These are phyloP conservation scores for Davidsoniella eucalypti DNA, from an alignment of 2,329 filamentous ascomycete genomes.

Conservation along the genomic window DNA sequence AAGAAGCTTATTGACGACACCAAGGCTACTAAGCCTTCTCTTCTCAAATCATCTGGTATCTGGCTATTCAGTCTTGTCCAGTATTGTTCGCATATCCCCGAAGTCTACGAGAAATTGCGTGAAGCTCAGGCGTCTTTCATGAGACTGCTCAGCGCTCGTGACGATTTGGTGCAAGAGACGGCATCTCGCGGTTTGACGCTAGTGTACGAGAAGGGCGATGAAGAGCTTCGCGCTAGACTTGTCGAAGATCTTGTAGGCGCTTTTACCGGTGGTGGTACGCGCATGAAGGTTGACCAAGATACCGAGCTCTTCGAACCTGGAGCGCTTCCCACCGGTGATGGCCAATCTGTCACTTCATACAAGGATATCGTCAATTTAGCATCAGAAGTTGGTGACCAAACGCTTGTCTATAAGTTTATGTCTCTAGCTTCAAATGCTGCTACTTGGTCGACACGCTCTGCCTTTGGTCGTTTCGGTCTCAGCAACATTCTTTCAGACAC, in stretches of 20 bases:
- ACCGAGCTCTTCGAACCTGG: constrained; percentile 90
- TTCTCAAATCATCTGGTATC: constrained; percentile 84
- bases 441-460: constrained; percentile 92
- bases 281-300: constrained; percentile 72
- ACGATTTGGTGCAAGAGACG: constrained; percentile 91
- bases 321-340: constrained; percentile 75
- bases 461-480: constrained; percentile 85
- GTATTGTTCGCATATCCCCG: constrained; percentile 63
- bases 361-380: constrained; percentile 94
- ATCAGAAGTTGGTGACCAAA: constrained; percentile 91
- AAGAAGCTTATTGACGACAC: constrained; percentile 63
- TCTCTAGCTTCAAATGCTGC: constrained; percentile 88
- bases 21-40: constrained; percentile 69
- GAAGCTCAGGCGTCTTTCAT: constrained; percentile 80
- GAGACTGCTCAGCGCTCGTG: constrained; percentile 67
- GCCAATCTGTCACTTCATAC: constrained; percentile 81
- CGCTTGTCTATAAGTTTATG: constrained; percentile 98
- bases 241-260: constrained; percentile 77
- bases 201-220: constrained; percentile 84
- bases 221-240: constrained; percentile 61
- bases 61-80: constrained; percentile 89
- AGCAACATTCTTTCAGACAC: constrained; percentile 85
- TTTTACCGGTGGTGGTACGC: constrained; percentile 62
- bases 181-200: constrained; percentile 80
- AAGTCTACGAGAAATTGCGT: constrained; percentile 57